Base-by-base conservation (phyloP, 2,329 filamentous ascomycete species). In the Thyridium curvatum region DNA sequence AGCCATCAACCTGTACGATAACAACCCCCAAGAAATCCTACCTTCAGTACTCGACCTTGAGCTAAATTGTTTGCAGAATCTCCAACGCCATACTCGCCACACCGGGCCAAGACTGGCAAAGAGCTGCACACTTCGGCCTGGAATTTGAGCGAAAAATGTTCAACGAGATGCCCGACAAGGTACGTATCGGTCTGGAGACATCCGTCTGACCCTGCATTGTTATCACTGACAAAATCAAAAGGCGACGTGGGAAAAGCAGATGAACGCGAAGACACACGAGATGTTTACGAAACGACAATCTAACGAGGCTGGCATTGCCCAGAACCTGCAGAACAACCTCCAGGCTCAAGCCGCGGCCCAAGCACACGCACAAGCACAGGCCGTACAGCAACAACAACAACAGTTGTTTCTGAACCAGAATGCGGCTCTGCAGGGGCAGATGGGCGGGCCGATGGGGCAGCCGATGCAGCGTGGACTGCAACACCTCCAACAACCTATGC, bases 401-500 rank as follows among this genome's bases (percentile, higher is more conserved):
- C 65, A 71, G 43, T 61, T 72, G 39, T 64, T 77, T 61, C 68
- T 77, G 64, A 73, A 65, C 41, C 69, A 69, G 40, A 70, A 66
- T 41, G 52, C 52, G 5, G 47, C 46, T 8, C 37, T 76, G 62
- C 70, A 71, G 42, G 64, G 61, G 12, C 67, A 73, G 45, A 70
- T 77, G 61, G 64, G 47, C 8, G 51, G 74, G 29, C 66, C 65
- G 12, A 68, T 73, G 57, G 65, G 63, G 1, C 72, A 72, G 48
- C 64, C 61, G 7, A 58, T 61, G 3, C 76, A 73, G 43, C 74
- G 69, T 48, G 68, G 65, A 1, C 79, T 81, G 41, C 75, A 75
- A 44, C 69, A 73, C 35, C 64, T 79, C 29, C 75, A 77, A 42
- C 74, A 77, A 39, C 72, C 68, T 40, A 77, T 78, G 72, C 76